A percentile compares a stretch with the other conserved stretches of the same genome.
phyloP scores from a whole-genome alignment of 768 basidiomycete species.

The Albatrellus ellisii region DNA sequence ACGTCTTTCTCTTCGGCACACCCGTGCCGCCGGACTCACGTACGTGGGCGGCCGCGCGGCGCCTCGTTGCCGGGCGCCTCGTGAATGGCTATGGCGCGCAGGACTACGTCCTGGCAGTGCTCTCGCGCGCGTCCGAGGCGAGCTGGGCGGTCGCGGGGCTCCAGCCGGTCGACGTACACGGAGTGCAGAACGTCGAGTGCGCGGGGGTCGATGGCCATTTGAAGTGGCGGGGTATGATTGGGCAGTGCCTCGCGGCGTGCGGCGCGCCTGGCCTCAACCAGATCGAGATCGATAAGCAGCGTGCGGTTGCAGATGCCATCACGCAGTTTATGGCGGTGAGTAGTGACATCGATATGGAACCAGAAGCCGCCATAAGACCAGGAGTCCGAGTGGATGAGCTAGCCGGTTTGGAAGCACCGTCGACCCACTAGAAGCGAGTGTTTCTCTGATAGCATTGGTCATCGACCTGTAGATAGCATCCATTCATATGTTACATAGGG shows the following conservation, averaged over 20 bases:
- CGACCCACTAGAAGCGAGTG: too few relatives aligned
- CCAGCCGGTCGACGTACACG: conserved; percentile 31
- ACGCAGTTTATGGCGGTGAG: conserved; percentile 10
- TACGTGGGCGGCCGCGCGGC: conserved; percentile 33
- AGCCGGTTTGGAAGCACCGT: too few relatives aligned
- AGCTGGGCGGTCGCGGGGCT: conserved; percentile 42
- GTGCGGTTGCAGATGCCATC: conserved; percentile 17
- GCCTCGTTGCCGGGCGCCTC: conserved; percentile 36
- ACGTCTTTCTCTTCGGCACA: conserved; percentile 41
- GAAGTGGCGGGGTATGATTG: conserved; percentile 36
- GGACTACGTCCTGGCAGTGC: conserved; percentile 42
- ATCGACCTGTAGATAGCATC: too few relatives aligned
- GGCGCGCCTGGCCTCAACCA: conserved; percentile 26
- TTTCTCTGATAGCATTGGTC: too few relatives aligned
- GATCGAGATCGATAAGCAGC: conserved; percentile 25
- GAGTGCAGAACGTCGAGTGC: conserved; percentile 39
- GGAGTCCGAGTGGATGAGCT: too few relatives aligned
- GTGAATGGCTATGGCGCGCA: conserved; percentile 39
- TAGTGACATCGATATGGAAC: too few relatives aligned
- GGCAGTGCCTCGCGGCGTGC: conserved; percentile 28
- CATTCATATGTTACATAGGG: too few relatives aligned
- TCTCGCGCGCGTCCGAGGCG: conserved; percentile 32
- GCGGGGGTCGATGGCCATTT: conserved; percentile 36
- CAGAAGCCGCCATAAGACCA: too few relatives aligned
- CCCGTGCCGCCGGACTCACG: conserved; percentile 28